These are phyloP conservation scores for Metschnikowia gruessii DNA, from an alignment of 805 yeast species.

Conservation along the genomic window DNA sequence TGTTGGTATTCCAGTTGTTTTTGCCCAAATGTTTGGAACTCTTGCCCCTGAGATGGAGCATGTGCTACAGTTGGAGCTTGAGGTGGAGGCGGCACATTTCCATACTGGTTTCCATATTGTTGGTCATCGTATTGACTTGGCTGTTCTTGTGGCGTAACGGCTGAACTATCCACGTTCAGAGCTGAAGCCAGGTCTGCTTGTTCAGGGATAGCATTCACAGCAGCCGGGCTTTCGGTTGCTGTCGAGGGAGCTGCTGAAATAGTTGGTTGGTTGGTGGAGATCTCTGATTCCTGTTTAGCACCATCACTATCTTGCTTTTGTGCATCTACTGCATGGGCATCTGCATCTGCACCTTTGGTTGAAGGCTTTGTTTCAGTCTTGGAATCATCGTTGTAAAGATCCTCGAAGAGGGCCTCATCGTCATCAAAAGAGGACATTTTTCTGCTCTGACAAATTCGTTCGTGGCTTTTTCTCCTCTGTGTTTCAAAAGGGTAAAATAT, in stretches of 20 bases:
- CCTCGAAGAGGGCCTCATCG: slow-evolving; percentile 93
- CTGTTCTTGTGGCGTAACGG: background rate
- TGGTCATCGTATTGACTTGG: background rate
- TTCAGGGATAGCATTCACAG: background rate
- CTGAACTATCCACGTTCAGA: background rate
- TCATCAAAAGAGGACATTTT: slow-evolving; percentile 56
- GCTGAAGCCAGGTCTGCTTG: background rate
- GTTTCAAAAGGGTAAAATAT: background rate
- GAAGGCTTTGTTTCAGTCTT: slow-evolving; percentile 15
- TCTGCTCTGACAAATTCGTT: background rate
- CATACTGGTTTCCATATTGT: slow-evolving; percentile 8
- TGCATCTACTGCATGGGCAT: background rate
- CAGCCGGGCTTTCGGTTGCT: background rate
- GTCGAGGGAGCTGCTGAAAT: background rate
- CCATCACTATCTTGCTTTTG: background rate
- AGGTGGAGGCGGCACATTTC: background rate
- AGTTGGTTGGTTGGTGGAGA: background rate
- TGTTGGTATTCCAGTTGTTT: slow-evolving; percentile 1
- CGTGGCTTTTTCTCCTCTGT: background rate
- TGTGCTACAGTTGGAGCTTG: background rate
- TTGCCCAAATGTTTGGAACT: slow-evolving; percentile 3
- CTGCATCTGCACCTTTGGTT: slow-evolving; percentile 9
- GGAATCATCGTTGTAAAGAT: slow-evolving; percentile 55
- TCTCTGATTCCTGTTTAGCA: background rate
- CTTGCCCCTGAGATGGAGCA: slow-evolving; percentile 1